These are phyloP conservation scores for Pleurotus tuber-regium DNA, from an alignment of 768 basidiomycete species.

Conservation along the genomic window DNA sequence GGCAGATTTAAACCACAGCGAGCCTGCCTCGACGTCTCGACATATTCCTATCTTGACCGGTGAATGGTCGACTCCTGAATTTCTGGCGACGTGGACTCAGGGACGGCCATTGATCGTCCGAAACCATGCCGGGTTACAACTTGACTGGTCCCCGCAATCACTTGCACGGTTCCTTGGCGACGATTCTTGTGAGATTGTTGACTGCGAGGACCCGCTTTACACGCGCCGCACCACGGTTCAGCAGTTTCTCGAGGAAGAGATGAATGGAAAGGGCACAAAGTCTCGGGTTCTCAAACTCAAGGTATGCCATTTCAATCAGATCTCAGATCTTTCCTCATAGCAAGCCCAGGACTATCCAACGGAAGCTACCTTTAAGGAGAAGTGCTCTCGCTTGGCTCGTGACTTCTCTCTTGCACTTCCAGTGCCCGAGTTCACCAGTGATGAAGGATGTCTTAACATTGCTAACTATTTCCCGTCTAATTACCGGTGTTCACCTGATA, in stretches of 20 bases:
- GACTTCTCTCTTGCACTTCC: not conserved
- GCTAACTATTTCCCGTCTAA: not conserved
- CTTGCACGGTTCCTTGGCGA: constrained; percentile 50
- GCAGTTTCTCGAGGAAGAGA: constrained; percentile 24
- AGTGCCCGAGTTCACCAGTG: not conserved
- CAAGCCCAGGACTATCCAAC: not conserved
- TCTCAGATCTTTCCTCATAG: not conserved
- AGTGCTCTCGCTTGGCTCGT: not conserved
- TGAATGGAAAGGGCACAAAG: not conserved
- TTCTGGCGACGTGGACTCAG: not conserved
- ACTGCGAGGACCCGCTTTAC: constrained; percentile 45
- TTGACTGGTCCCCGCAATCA: constrained; percentile 59
- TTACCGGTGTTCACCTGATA: not conserved
- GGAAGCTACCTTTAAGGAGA: not conserved
- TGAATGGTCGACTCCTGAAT: not conserved
- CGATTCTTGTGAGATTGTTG: constrained; percentile 49
- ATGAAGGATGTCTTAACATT: not conserved
- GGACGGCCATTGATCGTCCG: not conserved
- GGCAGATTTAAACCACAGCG: not conserved
- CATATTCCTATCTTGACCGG: not conserved
- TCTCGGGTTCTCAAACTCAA: constrained; percentile 11
- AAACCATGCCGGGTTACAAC: not conserved
- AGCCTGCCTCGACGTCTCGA: not conserved
- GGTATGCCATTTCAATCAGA: not conserved
- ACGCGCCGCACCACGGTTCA: constrained; percentile 18